Evolutionary conservation across 2,329 filamentous ascomycete species (phyloP).

Genomic region (Lizonia empirigonia): DNA sequence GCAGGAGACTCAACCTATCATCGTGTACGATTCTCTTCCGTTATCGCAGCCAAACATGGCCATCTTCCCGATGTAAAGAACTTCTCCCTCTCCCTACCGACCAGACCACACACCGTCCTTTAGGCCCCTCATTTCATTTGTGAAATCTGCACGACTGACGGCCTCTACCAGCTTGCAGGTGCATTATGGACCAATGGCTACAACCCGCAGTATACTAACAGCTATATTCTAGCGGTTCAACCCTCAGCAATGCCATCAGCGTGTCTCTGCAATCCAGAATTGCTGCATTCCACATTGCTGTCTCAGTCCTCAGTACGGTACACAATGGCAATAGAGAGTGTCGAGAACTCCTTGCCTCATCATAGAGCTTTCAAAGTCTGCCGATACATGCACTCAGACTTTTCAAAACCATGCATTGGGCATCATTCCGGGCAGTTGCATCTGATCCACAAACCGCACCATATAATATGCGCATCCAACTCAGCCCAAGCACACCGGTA

Average conservation of each 20-base stretch:
- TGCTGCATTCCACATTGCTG: too few relatives aligned
- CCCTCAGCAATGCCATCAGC: too few relatives aligned
- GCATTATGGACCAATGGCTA: background rate
- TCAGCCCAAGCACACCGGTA: background rate
- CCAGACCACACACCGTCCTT: background rate
- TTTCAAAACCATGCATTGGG: background rate
- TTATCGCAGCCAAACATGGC: background rate
- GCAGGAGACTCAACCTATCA: background rate
- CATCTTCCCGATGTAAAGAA: background rate
- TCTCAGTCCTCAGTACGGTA: background rate
- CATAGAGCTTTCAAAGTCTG: background rate
- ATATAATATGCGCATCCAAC: background rate
- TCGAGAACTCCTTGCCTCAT: background rate
- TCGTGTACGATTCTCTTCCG: background rate
- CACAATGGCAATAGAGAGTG: background rate
- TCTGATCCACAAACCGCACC: background rate
- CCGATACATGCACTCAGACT: too few relatives aligned
- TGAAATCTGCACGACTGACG: background rate
- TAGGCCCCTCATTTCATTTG: background rate
- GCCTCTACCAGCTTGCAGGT: background rate
- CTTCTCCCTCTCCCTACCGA: background rate
- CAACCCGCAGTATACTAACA: background rate
- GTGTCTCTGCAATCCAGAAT: too few relatives aligned
- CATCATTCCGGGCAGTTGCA: background rate
- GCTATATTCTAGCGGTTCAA: too few relatives aligned